Conservation (phyloP, 2,329 filamentous ascomycete genomes). For the Paecilomyces formosus region DNA sequence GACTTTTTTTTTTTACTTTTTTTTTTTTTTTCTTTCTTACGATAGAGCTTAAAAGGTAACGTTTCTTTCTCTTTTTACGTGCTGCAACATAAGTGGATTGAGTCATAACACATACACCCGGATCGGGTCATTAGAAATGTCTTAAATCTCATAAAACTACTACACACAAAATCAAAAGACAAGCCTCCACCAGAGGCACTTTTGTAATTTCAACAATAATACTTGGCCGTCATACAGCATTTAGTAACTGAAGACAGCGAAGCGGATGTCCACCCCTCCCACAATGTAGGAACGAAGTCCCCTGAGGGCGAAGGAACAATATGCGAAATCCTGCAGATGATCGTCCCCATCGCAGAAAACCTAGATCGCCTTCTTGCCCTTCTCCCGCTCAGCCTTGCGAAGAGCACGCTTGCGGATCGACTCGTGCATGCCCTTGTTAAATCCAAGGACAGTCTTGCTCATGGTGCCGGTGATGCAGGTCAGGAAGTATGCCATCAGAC, state of each 20-base stretch:
- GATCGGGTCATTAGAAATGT: neutral
- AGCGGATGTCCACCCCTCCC: neutral
- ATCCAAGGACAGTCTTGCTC: conserved; percentile 48
- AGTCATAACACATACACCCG: neutral
- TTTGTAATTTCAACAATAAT: neutral
- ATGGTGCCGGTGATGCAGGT: conserved; percentile 53
- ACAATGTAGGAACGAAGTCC: neutral
- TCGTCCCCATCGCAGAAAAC: neutral
- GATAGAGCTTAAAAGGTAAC: too few relatives aligned
- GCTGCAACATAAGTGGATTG: neutral
- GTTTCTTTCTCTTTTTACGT: neutral
- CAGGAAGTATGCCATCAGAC: conserved; percentile 76
- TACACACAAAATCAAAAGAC: neutral
- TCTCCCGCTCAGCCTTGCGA: conserved; percentile 77
- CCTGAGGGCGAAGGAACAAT: neutral
- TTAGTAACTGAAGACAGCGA: neutral
- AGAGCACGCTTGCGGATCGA: conserved; percentile 76
- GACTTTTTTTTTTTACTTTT: neutral
- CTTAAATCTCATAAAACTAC: neutral
- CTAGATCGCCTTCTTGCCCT: conserved; percentile 42
- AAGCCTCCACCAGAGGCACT: neutral
- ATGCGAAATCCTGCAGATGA: neutral
- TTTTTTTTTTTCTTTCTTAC: too few relatives aligned
- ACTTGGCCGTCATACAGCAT: neutral
- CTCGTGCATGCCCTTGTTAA: conserved; percentile 67